phyloP scores from a whole-genome alignment of 306 rosid species.

The Fragaria iinumae region DNA sequence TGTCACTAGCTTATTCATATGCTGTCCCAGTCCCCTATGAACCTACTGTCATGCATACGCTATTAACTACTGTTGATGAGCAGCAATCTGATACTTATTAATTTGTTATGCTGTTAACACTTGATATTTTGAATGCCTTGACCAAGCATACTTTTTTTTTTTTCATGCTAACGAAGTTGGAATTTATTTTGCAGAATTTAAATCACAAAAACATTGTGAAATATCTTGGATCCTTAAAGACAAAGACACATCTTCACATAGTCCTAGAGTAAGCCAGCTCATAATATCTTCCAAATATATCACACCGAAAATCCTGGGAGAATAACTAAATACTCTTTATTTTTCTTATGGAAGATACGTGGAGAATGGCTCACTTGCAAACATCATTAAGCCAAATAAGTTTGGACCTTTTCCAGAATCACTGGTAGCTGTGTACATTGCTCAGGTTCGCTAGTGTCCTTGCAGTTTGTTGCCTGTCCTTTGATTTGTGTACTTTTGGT shows the following conservation, averaged over 20 bases:
- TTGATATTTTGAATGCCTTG: background rate
- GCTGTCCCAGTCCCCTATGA: background rate
- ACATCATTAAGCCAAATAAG: constrained; percentile 97
- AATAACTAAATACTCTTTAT: constrained; percentile 23
- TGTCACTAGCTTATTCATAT: background rate
- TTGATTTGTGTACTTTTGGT: constrained; percentile 9
- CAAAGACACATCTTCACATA: constrained; percentile 94
- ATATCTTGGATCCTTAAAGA: constrained; percentile 97
- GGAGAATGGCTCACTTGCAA: constrained; percentile 98
- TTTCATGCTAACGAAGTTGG: constrained; percentile 14
- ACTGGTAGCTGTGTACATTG: constrained; percentile 88
- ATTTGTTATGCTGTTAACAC: background rate
- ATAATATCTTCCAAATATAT: constrained; percentile 10
- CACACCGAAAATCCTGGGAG: constrained; percentile 12
- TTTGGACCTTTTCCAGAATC: constrained; percentile 99
- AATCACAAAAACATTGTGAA: constrained; percentile 98
- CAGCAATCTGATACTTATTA: background rate
- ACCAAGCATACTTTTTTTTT: constrained; percentile 6
- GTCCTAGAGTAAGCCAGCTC: constrained; percentile 78
- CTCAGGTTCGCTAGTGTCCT: constrained; percentile 65
- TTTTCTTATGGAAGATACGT: constrained; percentile 60
- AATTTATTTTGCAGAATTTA: constrained; percentile 68
- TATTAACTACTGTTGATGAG: constrained; percentile 12
- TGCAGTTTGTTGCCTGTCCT: constrained; percentile 18
- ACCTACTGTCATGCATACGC: background rate